Base-by-base conservation (phyloP, 352 stramenopile genomes). In the Pythium scleroteichum region DNA sequence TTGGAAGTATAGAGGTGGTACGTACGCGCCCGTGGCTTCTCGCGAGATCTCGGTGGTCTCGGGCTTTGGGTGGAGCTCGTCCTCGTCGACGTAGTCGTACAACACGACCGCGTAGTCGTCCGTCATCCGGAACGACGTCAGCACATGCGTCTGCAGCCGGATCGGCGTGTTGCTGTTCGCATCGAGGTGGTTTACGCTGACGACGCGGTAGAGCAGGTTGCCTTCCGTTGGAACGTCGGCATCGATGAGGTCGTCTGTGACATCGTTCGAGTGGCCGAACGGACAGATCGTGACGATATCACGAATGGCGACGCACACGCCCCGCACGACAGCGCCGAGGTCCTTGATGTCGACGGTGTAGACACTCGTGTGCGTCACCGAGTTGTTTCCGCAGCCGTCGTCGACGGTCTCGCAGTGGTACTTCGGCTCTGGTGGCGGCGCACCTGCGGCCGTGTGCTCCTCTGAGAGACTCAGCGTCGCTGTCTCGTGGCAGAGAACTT, bases 41-140 rank as follows among this genome's bases (percentile, higher is more conserved):
- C 66, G 56, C 41, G 71, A 73, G 32, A 79, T 68, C 26, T 66
- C 57, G 2, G 69, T 75, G 32, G 38, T 40, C 14, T 53, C 29
- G 27, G 53, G 60, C 13, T 71, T 38, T 17, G 72, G 69, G 23
- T 75, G 62, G 33, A 75, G 49, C 19, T 76, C 69, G 39, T 80
- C 69, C 2, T 41, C 53, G 46, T 80, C 72, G 5, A 77, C 57
- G 32, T 58, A 80, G 26, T 80, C 72, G 69, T 69, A 80, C 4
- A 75, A 26, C 17, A 80, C 23, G n/a, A 80, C 55, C n/a, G 62
- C 68, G 23, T 64, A 71, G 8, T 68, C 66, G 8, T 65, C 54
- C 13, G 59, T 50, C 46, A 73, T 66, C 6, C 68, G 62, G 24
- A 66, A 75, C 29, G 61, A 71, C 27, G 62, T 68, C 9, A 77